Percentiles rank a stretch among this genome's conserved stretches.
Evolutionary conservation across 768 basidiomycete genomes (phyloP).

Genomic region (Neoboletus subvelutipes): DNA sequence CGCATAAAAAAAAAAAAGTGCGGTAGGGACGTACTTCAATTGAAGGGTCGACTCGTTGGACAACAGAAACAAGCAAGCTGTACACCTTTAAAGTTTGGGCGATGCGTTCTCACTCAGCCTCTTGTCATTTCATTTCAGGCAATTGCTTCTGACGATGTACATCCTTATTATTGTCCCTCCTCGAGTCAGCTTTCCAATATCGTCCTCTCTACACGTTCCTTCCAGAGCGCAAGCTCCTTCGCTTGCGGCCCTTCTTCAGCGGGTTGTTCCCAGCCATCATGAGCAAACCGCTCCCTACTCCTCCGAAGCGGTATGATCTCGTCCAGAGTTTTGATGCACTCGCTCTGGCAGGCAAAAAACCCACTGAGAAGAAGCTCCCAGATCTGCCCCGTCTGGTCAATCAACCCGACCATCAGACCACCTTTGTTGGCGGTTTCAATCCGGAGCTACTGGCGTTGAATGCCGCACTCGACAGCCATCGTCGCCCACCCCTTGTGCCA

Average conservation of each 20-base stretch:
- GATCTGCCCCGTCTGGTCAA: background rate
- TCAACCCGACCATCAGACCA: background rate
- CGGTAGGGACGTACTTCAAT: background rate
- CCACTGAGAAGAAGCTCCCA: constrained; percentile 16
- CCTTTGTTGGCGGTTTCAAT: constrained; percentile 54
- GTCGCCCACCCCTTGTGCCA: constrained; percentile 7
- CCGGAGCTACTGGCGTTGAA: constrained; percentile 16
- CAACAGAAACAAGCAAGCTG: too few relatives aligned
- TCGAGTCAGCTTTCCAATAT: constrained; percentile 25
- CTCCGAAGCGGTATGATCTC: constrained; percentile 26
- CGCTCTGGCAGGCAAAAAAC: constrained; percentile 27
- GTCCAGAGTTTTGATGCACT: constrained; percentile 35
- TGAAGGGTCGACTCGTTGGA: background rate
- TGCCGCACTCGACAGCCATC: constrained; percentile 4
- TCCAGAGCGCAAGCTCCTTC: constrained; percentile 5
- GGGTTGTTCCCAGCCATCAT: constrained; percentile 17
- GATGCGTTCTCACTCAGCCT: background rate
- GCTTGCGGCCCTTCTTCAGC: constrained; percentile 15
- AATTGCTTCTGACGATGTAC: constrained; percentile 14
- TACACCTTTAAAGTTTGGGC: too few relatives aligned
- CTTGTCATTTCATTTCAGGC: background rate
- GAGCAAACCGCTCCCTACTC: constrained; percentile 17
- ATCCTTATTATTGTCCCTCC: background rate
- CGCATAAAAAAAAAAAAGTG: background rate
- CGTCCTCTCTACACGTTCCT: constrained; percentile 1